phyloP scores from a whole-genome alignment of 2,329 filamentous ascomycete species.

The Akanthomyces dipterigenus region DNA sequence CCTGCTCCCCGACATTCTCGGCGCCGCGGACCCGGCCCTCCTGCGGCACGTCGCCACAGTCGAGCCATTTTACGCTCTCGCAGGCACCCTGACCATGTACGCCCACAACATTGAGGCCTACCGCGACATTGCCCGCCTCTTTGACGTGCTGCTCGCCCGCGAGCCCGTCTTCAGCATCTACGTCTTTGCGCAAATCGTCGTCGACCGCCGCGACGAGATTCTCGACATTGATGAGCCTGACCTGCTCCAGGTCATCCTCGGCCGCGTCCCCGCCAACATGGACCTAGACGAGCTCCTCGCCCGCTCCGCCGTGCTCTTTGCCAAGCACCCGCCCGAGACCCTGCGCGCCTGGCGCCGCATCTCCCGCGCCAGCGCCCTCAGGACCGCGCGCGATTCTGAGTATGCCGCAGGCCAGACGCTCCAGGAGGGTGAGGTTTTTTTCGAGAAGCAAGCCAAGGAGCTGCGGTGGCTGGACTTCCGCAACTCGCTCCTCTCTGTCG shows the following conservation, averaged over 20 bases:
- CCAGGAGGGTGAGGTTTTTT: constrained; percentile 59
- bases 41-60: constrained; percentile 68
- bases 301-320: constrained; percentile 57
- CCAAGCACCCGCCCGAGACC: constrained; percentile 61
- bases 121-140: constrained; percentile 79
- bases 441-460: constrained; percentile 65
- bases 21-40: constrained; percentile 63
- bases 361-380: constrained; percentile 72
- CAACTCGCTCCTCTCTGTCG: constrained; percentile 23
- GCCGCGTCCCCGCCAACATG: constrained; percentile 75
- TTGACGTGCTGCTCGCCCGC: constrained; percentile 82
- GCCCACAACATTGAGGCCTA: constrained; percentile 93
- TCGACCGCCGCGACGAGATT: constrained; percentile 75
- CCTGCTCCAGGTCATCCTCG: constrained; percentile 83
- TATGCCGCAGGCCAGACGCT: constrained; percentile 49
- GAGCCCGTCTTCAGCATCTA: constrained; percentile 89
- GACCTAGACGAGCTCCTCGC: constrained; percentile 72
- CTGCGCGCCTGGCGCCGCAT: constrained; percentile 68
- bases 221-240: constrained; percentile 87
- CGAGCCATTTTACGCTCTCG: constrained; percentile 85
- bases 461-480: constrained; percentile 56
- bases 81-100: constrained; percentile 92
- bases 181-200: constrained; percentile 81
- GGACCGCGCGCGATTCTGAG: constrained; percentile 60
- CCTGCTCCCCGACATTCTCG: constrained; percentile 76